Base-by-base conservation (phyloP, 257 asterid genomes). In the Salvia miltiorrhiza region DNA sequence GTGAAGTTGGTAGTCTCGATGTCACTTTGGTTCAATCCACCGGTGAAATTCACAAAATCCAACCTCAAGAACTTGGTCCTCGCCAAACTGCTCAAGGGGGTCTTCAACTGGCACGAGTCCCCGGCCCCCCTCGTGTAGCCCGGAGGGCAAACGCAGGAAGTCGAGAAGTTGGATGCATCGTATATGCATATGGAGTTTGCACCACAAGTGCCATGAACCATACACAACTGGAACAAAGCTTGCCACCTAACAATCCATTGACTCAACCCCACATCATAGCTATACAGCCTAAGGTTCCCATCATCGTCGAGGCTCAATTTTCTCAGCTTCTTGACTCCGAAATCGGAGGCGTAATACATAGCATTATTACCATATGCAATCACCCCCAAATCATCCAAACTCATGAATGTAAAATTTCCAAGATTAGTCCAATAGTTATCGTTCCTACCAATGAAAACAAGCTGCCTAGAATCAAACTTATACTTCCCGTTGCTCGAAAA, bases 61-160 rank as follows among this genome's bases (percentile, higher is more conserved):
- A 89, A 17, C 37, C 68, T 74, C 3, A 91, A 70, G 62, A 87
- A 91, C 80, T 79, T 87, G 66, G 72, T 87, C 5, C 59, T 78
- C 33, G 35, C 65, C 37, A 44, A 64, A 33, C 74, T 74, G 69
- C n/a, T 61, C 4, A 87, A 48, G 4, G 74, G 78, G 7, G 35
- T 67, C 54, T 79, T 85, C 75, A 83, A 69, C 65, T 60, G 75
- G 33, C 97, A 91, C 5, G 87, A 70, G 47, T 72, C 67, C 44
- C 47, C 70, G 10, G 19, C 33, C 24, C 44, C 59, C 55, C 48
- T 69, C 50, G 10, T 58, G 56, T 81, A 91, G 69, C 96, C 97
- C 10, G 97, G 96, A 53, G 96, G 96, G 77, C 96, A 91, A 2
- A 81, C 73, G 32, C 97, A 91, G 3, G 86, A 78, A 50, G 95